Evolutionary conservation across 805 yeast species (phyloP), one percentile per base, ranked within the genome.

Genomic region (Wickerhamiella allomyrinae): DNA sequence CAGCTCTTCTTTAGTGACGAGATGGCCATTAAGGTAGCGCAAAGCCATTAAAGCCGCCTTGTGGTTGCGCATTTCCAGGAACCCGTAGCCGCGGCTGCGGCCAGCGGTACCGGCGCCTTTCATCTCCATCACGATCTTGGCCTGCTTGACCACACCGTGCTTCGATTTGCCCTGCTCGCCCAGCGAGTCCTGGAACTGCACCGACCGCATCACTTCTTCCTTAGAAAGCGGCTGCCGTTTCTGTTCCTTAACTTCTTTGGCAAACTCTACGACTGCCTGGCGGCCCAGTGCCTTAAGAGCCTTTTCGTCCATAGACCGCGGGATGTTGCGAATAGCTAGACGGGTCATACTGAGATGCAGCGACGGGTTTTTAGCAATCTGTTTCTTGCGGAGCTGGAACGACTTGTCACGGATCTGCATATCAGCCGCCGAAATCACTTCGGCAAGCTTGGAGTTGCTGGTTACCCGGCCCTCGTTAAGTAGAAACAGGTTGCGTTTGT

Each of bases 51-150:
- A 70, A 1, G 98, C 97, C 48, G 79, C 60, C 61, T 80, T 81
- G 61, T 91, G 98, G 61, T 87, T 94, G 62, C 86, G 77, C 61
- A 71, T 86, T 63, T 91, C 97, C 36, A 91, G 62, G 69, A 91
- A 89, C 49, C 98, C 98, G 56, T 89, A 91, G 46, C 98, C 98
- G 68, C 96, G 79, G 56, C 91, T 78, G 61, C 98, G 73, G 43
- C 98, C 98, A 22, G 70, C 62, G 20, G 79, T 79, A 17, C 94
- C 93, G 7, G 89, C 68, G 7, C 86, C 94, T 59, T 87, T 89
- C 35, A 84, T 82, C 63, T 91, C 98, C 70, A 75, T 81, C 48
- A 91, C 81, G 49, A 91, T 79, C 66, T 91, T 91, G 20, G 96
- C 81, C 63, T 91, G 97, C 60, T 74, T 79, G 3, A 91, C 94